Percentiles rank a stretch among this genome's conserved stretches.
These are phyloP conservation scores for Letharia columbiana DNA, from an alignment of 495 filamentous ascomycete genomes.

Conservation along the genomic window DNA sequence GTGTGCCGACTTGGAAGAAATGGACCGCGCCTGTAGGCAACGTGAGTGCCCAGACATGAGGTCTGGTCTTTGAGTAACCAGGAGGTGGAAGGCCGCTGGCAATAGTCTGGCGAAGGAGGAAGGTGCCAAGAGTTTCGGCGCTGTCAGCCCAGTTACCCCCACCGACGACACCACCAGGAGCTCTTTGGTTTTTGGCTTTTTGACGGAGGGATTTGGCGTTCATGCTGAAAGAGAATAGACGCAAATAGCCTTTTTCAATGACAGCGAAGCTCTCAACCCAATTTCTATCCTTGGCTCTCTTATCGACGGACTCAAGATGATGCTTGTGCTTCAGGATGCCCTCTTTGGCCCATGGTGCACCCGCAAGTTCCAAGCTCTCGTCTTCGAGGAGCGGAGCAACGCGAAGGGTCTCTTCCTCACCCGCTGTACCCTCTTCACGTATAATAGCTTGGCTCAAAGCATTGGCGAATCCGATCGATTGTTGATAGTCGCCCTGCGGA, in stretches of 20 bases:
- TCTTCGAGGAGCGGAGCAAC: constrained; percentile 75
- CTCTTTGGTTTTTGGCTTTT: constrained; percentile 50
- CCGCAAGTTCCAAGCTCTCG: constrained; percentile 78
- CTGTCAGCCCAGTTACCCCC: constrained; percentile 97
- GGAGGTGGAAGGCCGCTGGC: constrained; percentile 82
- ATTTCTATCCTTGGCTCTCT: constrained; percentile 82
- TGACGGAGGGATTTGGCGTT: constrained; percentile 63
- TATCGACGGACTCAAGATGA: constrained; percentile 80
- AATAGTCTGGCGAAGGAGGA: constrained; percentile 84
- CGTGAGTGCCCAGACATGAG: constrained; percentile 92
- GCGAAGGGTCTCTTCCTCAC: constrained; percentile 39
- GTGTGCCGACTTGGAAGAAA: constrained; percentile 92
- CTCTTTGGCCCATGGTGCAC: constrained; percentile 96
- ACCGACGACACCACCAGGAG: constrained; percentile 61
- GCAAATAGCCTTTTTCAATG: constrained; percentile 91
- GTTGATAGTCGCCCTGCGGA: constrained; percentile 77
- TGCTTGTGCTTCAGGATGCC: constrained; percentile 94
- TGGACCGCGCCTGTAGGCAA: constrained; percentile 90
- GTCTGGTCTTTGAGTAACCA: constrained; percentile 83
- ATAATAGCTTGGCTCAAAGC: constrained; percentile 95
- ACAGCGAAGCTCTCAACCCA: constrained; percentile 98
- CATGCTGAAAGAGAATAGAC: constrained; percentile 82
- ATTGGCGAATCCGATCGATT: constrained; percentile 96
- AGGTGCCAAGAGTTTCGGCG: constrained; percentile 76
- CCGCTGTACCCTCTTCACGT: constrained; percentile 66